Evolutionary conservation across 352 stramenopile species (phyloP), one percentile per base, ranked within the genome.

Genomic region (Pythium phragmitis): DNA sequence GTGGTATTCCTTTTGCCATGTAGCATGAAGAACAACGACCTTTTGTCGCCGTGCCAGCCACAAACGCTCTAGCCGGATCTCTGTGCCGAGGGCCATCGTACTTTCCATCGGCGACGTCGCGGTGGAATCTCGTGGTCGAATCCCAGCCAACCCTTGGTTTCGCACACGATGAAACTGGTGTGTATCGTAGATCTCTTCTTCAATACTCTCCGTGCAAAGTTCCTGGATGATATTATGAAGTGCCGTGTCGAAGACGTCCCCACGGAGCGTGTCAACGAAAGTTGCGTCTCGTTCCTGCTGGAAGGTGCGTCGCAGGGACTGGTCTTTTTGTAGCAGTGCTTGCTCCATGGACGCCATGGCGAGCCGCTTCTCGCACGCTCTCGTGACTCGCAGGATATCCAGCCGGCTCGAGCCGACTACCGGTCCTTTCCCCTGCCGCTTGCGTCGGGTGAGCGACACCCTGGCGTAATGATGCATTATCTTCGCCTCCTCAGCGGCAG

Each of bases 301-400:
- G 46, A 82, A 82, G 4, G 48, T 46, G 2, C n/a, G 50, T 1
- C 73, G 57, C 19, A 89, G 17, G 9, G 61, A 19, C 19, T 9
- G 42, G 33, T 90, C 73, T 23, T 73, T 77, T 0, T 42, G 36
- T 1, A 85, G 34, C 9, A 91, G 61, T 5, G 43, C 57, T 7
- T 80, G 60, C 42, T 93, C 85, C 7, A 91, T 73, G 0, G 63
- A 60, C 30, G 69, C 63, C 82, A 93, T 91, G 0, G 79, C 71
- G 2, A 89, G 58, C 0, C 82, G 80, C 57, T 92, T 94, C 61
- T 89, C 78, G 53, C 69, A 72, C 14, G 81, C 81, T 34, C 82
- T 63, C 16, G 79, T 50, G 7, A 90, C 70, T 13, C 81, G 72
- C 23, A 85, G 67, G 1, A 80, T 53, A n/a, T 87, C 81, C 0